phyloP scores from a whole-genome alignment of 225 moss, liverwort and hornwort genomes.

The Lunularia cruciata region DNA sequence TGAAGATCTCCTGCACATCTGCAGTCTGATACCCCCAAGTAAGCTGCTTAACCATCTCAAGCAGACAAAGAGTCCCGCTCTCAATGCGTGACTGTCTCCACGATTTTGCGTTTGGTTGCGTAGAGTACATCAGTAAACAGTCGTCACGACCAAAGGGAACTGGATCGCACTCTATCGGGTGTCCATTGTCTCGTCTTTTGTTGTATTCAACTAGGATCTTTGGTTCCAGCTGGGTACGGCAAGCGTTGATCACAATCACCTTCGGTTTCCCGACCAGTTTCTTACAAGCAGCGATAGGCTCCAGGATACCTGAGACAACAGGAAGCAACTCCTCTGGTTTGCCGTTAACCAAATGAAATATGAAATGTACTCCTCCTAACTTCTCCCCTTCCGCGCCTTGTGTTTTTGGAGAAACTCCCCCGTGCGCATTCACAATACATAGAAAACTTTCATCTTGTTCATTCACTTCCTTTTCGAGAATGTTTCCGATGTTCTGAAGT shows the following conservation, averaged over 20 bases:
- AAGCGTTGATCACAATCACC: conserved; percentile 13
- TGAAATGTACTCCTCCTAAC: background rate
- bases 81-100: background rate
- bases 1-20: conserved; percentile 10
- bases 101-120: background rate
- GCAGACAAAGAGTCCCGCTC: background rate
- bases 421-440: conserved; percentile 16
- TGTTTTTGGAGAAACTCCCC: no score
- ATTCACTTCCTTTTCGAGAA: background rate
- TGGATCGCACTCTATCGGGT: no score
- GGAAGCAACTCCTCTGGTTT: background rate
- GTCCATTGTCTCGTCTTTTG: no score
- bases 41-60: background rate
- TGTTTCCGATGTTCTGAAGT: background rate
- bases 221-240: background rate
- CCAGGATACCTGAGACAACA: background rate
- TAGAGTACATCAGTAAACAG: conserved; percentile 16
- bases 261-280: conserved; percentile 10
- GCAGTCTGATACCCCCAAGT: background rate
- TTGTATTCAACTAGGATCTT: no score
- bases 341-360: background rate
- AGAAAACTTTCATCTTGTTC: conserved; percentile 8
- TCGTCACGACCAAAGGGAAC: background rate
- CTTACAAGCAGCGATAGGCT: background rate
- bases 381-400: no score